These are phyloP conservation scores for Clitopilus passeckerianus DNA, from an alignment of 768 basidiomycete species.

Conservation along the genomic window DNA sequence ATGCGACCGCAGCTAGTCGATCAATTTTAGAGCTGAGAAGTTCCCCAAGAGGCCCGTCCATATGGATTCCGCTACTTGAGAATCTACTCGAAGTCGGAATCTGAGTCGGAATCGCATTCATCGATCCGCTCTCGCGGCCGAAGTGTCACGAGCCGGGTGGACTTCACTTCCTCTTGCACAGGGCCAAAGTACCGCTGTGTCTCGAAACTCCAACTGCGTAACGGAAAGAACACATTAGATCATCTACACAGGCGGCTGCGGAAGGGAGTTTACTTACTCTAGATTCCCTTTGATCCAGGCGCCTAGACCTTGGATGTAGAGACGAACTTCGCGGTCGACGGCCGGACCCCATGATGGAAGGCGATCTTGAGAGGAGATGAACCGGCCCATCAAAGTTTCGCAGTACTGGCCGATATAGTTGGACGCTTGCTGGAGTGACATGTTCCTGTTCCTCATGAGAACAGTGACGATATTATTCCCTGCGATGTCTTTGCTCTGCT, in stretches of 20 bases:
- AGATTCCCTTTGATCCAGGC: constrained; percentile 62
- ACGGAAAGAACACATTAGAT: constrained; percentile 11
- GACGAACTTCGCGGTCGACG: constrained; percentile 45
- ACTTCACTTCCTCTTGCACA: constrained; percentile 45
- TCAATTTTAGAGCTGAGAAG: background rate
- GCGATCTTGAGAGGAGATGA: constrained; percentile 35
- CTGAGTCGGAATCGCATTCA: constrained; percentile 31
- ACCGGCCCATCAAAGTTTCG: constrained; percentile 43
- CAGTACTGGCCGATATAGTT: constrained; percentile 53
- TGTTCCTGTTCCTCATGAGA: constrained; percentile 49
- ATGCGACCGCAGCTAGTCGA: background rate
- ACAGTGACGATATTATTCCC: constrained; percentile 70
- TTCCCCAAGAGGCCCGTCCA: background rate
- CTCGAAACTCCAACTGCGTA: constrained; percentile 60
- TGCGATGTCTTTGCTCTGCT: constrained; percentile 58
- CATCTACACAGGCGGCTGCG: background rate
- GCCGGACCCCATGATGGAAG: constrained; percentile 45
- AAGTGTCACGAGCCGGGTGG: constrained; percentile 40
- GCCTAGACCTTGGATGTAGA: constrained; percentile 51
- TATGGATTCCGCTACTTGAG: background rate
- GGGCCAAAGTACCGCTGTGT: constrained; percentile 64
- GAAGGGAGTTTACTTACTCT: constrained; percentile 27
- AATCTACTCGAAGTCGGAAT: constrained; percentile 34
- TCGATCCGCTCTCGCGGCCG: constrained; percentile 29
- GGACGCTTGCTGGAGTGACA: constrained; percentile 54